Percentiles rank a stretch among this genome's conserved stretches.
These are phyloP conservation scores for Russula virescens DNA, from an alignment of 768 basidiomycete genomes.

Conservation along the genomic window DNA sequence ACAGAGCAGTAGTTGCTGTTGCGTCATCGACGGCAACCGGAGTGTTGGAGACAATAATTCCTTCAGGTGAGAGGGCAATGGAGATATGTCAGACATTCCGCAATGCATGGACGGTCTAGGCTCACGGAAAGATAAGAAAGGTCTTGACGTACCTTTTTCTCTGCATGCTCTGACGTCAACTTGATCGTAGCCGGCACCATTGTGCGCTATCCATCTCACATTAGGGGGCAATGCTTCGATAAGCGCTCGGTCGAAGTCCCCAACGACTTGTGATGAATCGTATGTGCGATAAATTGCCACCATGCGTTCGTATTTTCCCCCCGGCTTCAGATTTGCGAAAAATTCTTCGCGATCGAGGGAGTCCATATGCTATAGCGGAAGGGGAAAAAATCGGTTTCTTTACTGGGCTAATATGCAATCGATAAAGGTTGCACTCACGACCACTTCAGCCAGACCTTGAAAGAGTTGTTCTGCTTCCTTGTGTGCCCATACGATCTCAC, in stretches of 20 bases:
- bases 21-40: constrained; percentile 88
- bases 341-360: constrained; percentile 64
- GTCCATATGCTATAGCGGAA: constrained; percentile 41
- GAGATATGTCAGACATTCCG: background rate
- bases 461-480: constrained; percentile 64
- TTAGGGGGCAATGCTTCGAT: constrained; percentile 58
- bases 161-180: constrained; percentile 75
- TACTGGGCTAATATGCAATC: background rate
- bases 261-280: constrained; percentile 56
- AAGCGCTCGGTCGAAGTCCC: constrained; percentile 75
- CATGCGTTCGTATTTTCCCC: constrained; percentile 67
- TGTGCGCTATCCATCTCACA: constrained; percentile 86
- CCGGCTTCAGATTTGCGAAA: constrained; percentile 52
- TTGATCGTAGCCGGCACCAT: constrained; percentile 90
- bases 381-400: background rate
- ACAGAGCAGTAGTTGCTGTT: constrained; percentile 84
- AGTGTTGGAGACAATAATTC: constrained; percentile 80
- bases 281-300: constrained; percentile 80
- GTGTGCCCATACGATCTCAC: constrained; percentile 74
- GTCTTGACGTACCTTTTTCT: constrained; percentile 47
- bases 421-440: constrained; percentile 46
- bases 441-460: constrained; percentile 61
- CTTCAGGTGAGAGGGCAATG: constrained; percentile 31
- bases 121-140: background rate
- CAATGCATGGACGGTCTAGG: background rate